Evolutionary conservation across 2,329 filamentous ascomycete species (phyloP).

Genomic region (Ramularia collo-cygni): DNA sequence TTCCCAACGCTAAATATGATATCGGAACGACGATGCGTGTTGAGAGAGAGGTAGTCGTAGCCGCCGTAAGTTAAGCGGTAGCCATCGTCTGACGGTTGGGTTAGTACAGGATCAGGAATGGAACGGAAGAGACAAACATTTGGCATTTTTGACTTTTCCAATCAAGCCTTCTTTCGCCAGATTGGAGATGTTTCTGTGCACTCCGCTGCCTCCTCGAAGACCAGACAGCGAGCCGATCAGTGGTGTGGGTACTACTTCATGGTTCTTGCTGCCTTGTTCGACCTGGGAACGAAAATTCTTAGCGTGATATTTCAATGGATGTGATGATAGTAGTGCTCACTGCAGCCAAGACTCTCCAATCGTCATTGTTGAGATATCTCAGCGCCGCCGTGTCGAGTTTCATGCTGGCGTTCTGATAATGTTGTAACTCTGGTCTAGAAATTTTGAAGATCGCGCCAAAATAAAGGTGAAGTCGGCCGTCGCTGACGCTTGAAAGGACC

Average conservation of each 20-base stretch:
- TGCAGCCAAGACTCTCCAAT: conserved; percentile 91
- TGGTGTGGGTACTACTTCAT: conserved; percentile 89
- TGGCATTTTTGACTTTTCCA: conserved; percentile 86
- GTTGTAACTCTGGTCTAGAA: conserved; percentile 1
- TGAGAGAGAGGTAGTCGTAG: conserved; percentile 92
- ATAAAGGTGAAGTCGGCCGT: conserved; percentile 4
- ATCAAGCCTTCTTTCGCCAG: conserved; percentile 91
- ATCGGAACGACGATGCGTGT: conserved; percentile 74
- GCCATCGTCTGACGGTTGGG: conserved; percentile 60
- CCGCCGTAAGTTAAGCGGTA: conserved; percentile 96
- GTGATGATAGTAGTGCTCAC: conserved; percentile 51
- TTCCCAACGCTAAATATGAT: conserved; percentile 87
- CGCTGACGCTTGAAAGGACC: neutral
- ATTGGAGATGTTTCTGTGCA: conserved; percentile 79
- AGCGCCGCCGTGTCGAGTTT: conserved; percentile 91
- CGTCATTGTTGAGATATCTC: conserved; percentile 84
- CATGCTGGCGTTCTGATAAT: conserved; percentile 54
- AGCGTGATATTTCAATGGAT: conserved; percentile 20
- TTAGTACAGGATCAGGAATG: conserved; percentile 1
- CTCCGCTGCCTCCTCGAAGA: conserved; percentile 65
- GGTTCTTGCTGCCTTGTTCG: conserved; percentile 89
- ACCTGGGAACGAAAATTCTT: conserved; percentile 50
- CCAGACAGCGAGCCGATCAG: conserved; percentile 79
- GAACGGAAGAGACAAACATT: conserved; percentile 46
- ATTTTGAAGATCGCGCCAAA: no score